These are phyloP conservation scores for Penicillium pancosmium DNA, from an alignment of 495 filamentous ascomycete species.

Conservation along the genomic window DNA sequence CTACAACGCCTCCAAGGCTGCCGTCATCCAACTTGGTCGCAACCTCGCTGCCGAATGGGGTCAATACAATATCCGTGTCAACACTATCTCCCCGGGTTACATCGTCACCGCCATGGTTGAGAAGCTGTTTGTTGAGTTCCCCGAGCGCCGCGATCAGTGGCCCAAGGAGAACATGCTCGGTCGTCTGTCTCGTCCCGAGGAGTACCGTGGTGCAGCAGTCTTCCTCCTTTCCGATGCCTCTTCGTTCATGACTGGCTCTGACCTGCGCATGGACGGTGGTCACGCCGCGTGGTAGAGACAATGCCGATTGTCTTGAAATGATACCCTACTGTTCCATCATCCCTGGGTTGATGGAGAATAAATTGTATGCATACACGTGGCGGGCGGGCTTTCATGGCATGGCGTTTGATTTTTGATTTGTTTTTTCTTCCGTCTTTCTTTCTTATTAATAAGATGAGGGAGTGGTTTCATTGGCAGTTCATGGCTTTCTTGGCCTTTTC, in stretches of 20 bases:
- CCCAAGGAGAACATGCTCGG: constrained; percentile 88
- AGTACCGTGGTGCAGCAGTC: constrained; percentile 79
- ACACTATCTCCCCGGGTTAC: constrained; percentile 93
- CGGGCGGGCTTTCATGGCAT: constrained; percentile 26
- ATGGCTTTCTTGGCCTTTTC: constrained; percentile 4
- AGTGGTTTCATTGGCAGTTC: constrained; percentile 2
- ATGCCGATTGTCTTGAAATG: neutral
- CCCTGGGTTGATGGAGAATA: neutral
- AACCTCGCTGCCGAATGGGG: constrained; percentile 93
- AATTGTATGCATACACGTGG: constrained; percentile 14
- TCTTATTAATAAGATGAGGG: constrained; percentile 3
- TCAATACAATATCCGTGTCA: constrained; percentile 83
- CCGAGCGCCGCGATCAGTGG: constrained; percentile 78
- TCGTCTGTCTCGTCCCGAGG: constrained; percentile 74
- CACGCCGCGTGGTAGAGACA: constrained; percentile 74
- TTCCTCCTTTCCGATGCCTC: constrained; percentile 87
- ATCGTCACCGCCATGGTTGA: constrained; percentile 93
- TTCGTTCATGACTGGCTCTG: constrained; percentile 82
- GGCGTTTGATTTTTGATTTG: constrained; percentile 16
- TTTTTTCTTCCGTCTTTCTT: neutral
- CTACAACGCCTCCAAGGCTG: constrained; percentile 92
- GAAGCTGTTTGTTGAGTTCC: constrained; percentile 71
- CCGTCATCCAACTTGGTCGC: constrained; percentile 78
- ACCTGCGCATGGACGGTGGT: constrained; percentile 81
- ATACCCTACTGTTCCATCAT: neutral